Evolutionary conservation across 1,139 yeast species (phyloP).

Genomic region (Casaregolazyma suthepensis): DNA sequence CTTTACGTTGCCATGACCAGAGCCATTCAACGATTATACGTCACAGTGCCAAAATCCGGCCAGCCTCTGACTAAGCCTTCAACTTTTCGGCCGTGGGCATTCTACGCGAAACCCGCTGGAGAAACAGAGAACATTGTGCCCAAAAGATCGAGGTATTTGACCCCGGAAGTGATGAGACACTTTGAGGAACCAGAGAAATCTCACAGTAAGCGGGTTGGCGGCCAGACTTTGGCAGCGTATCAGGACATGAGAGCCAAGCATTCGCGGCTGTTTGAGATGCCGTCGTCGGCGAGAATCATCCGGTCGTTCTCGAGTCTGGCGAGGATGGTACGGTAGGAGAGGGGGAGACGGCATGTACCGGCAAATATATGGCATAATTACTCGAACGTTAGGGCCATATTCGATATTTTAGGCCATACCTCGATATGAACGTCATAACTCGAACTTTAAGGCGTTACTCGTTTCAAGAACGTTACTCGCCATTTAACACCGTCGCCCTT

Average conservation of each 20-base stretch:
- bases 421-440: too few relatives aligned
- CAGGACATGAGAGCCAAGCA: not conserved
- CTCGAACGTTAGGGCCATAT: too few relatives aligned
- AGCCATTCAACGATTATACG: conserved; percentile 40
- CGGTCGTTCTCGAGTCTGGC: not conserved
- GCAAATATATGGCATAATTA: too few relatives aligned
- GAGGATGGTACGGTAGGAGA: not conserved
- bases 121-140: not conserved
- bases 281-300: not conserved
- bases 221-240: not conserved
- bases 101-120: not conserved
- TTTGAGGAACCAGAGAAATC: not conserved
- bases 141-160: not conserved
- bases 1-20: conserved; percentile 80
- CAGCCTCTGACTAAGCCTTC: not conserved
- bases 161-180: not conserved
- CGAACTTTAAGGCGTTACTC: too few relatives aligned
- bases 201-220: not conserved
- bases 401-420: too few relatives aligned
- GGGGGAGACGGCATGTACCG: too few relatives aligned
- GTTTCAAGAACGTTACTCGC: too few relatives aligned
- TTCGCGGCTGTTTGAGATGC: not conserved
- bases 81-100: not conserved
- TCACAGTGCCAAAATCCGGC: conserved; percentile 1
- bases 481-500: too few relatives aligned